Evolutionary conservation across 1,139 yeast species (phyloP).

Genomic region (Magnusiomyces suaveolens): DNA sequence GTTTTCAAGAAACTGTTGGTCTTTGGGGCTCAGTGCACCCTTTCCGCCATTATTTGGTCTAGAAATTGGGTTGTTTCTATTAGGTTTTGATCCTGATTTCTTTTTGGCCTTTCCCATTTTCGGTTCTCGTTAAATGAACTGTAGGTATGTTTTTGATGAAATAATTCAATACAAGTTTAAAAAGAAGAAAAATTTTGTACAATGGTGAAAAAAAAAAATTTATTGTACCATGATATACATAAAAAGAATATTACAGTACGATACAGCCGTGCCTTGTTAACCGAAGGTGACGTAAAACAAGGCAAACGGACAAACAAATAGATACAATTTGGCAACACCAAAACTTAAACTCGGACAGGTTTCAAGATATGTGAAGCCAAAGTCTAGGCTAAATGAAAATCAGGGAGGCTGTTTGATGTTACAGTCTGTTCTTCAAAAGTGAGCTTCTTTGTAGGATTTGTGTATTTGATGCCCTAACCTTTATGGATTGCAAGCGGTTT

Average conservation of each 20-base stretch:
- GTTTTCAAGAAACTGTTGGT: slow-evolving; percentile 42
- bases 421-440: too few relatives aligned
- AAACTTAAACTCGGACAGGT: too few relatives aligned
- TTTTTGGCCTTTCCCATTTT: slow-evolving; percentile 72
- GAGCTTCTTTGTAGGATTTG: too few relatives aligned
- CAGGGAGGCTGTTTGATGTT: too few relatives aligned
- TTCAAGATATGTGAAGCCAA: too few relatives aligned
- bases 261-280: neutral
- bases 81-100: slow-evolving; percentile 47
- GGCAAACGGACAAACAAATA: too few relatives aligned
- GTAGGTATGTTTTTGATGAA: neutral
- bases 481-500: too few relatives aligned
- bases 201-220: neutral
- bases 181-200: neutral
- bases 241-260: too few relatives aligned
- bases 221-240: neutral
- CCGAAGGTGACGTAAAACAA: too few relatives aligned
- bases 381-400: too few relatives aligned
- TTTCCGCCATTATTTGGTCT: slow-evolving; percentile 20
- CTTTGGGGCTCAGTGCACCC: slow-evolving; percentile 28
- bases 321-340: too few relatives aligned
- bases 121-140: neutral
- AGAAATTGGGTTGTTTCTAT: slow-evolving; percentile 25
- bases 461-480: too few relatives aligned
- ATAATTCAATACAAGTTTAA: neutral